These are phyloP conservation scores for Exophiala bonariae DNA, from an alignment of 2,329 filamentous ascomycete genomes.

Conservation along the genomic window DNA sequence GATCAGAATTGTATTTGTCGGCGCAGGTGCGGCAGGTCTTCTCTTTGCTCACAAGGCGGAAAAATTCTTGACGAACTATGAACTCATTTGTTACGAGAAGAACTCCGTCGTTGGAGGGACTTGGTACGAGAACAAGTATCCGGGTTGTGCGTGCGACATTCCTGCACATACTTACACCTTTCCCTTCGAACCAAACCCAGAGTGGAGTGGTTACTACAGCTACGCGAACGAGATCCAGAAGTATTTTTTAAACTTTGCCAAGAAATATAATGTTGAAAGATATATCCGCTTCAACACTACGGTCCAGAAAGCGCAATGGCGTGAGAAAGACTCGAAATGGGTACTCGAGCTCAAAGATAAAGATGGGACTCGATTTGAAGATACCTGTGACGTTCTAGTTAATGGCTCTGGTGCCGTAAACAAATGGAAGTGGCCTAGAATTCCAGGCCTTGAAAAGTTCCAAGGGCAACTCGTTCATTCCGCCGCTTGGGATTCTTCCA, in stretches of 20 bases:
- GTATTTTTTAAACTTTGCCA: slow-evolving; percentile 16
- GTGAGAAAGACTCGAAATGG: slow-evolving; percentile 4
- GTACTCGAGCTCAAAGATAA: slow-evolving; percentile 11
- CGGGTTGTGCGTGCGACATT: slow-evolving; percentile 36
- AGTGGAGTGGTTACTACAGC: slow-evolving; percentile 26
- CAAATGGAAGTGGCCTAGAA: slow-evolving; percentile 31
- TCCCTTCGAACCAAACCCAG: slow-evolving; percentile 45
- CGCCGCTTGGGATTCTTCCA: slow-evolving; percentile 36
- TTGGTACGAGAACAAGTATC: slow-evolving; percentile 20
- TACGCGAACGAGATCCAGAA: slow-evolving; percentile 16
- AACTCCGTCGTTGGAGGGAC: slow-evolving; percentile 18
- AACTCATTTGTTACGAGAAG: slow-evolving; percentile 23
- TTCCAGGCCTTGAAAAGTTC: slow-evolving; percentile 31
- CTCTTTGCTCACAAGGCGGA: slow-evolving; percentile 12
- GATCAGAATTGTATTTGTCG: slow-evolving; percentile 17
- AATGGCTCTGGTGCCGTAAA: slow-evolving; percentile 21
- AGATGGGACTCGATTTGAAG: slow-evolving; percentile 17
- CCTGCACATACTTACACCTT: slow-evolving; percentile 52
- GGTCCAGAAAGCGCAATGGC: slow-evolving; percentile 9
- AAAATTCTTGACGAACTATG: slow-evolving; percentile 15
- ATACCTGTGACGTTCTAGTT: slow-evolving; percentile 21
- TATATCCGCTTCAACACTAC: slow-evolving; percentile 8
- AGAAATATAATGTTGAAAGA: slow-evolving; percentile 38
- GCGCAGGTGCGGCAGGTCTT: slow-evolving; percentile 15
- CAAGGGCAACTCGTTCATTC: slow-evolving; percentile 40